Percentiles rank a stretch among this genome's conserved stretches.
These are phyloP conservation scores for Nakazawaea peltata DNA, from an alignment of 805 yeast species.

Conservation along the genomic window DNA sequence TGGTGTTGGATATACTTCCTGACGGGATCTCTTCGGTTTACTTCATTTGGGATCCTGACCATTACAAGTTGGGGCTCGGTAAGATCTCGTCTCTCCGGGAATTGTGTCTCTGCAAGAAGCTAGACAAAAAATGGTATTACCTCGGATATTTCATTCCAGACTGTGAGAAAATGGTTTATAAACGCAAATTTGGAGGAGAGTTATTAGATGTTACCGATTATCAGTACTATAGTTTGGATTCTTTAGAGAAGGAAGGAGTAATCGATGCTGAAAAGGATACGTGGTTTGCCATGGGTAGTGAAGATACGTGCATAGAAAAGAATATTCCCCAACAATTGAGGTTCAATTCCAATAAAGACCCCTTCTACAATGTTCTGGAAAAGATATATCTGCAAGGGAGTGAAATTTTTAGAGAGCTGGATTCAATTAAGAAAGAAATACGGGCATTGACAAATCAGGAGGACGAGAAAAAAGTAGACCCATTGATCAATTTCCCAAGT, in stretches of 20 bases:
- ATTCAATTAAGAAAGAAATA: too few relatives aligned
- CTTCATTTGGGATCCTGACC: constrained; percentile 83
- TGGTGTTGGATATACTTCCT: constrained; percentile 73
- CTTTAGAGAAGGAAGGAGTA: constrained; percentile 16
- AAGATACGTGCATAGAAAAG: constrained; percentile 1
- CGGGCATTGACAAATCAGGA: too few relatives aligned
- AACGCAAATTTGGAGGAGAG: constrained; percentile 72
- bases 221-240: constrained; percentile 30
- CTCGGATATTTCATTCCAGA: constrained; percentile 77
- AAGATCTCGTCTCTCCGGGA: constrained; percentile 72
- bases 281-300: background rate
- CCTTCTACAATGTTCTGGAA: background rate
- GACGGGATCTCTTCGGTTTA: constrained; percentile 75
- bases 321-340: background rate
- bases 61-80: constrained; percentile 62
- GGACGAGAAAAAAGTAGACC: background rate
- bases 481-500: constrained; percentile 22
- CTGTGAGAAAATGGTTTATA: constrained; percentile 78
- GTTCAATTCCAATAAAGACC: too few relatives aligned
- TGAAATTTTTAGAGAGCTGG: background rate
- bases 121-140: constrained; percentile 52
- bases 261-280: constrained; percentile 1
- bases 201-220: constrained; percentile 47
- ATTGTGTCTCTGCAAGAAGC: constrained; percentile 40
- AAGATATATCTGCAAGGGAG: constrained; percentile 26